Base-by-base conservation (phyloP, 164 flowering plant species). In the Aristolochia fimbriata region DNA sequence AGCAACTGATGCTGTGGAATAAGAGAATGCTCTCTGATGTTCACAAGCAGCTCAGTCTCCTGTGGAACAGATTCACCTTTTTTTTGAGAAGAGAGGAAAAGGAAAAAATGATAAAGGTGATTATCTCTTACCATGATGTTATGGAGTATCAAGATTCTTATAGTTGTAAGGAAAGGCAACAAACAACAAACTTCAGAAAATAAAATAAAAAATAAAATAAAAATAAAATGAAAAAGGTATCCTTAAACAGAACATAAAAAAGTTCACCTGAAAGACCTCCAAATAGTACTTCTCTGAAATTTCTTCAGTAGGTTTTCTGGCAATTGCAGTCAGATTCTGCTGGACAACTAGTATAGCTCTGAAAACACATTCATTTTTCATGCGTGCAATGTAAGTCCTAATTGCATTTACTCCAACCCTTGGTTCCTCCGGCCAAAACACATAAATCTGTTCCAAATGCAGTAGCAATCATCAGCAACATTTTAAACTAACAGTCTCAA, bases 1-100 rank as follows among this genome's bases (percentile, higher is more conserved):
- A 87, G 96, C 59, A 85, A 75, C 60, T 82, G 89, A 77, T 92
- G 98, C 78, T 84, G 93, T 52, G 97, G 96, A 63, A 92, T 91
- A 59, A 89, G 93, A 67, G 80, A 88, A 74, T 92, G 98, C 49
- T 87, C 80, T 57, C 79, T 85, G 49, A 92, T 78, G 66, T 92
- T 89, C 55, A 87, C 77, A 30, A 91, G 67, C 69, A 91, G 75
- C 71, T 91, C 96, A 3, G 91, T 77, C 54, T 91, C 96, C 95
- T 89, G 78, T 22, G 66, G n/a, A n/a, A n/a, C n/a, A n/a, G n/a
- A n/a, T n/a, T n/a, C n/a, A n/a, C n/a, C n/a, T n/a, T n/a, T n/a
- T n/a, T n/a, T n/a, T n/a, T n/a, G n/a, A n/a, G n/a, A n/a, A n/a
- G n/a, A n/a, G n/a, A n/a, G n/a, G n/a, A n/a, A n/a, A n/a, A n/a